Base-by-base conservation (phyloP, 2,329 filamentous ascomycete genomes). In the Ilyonectria sp. region DNA sequence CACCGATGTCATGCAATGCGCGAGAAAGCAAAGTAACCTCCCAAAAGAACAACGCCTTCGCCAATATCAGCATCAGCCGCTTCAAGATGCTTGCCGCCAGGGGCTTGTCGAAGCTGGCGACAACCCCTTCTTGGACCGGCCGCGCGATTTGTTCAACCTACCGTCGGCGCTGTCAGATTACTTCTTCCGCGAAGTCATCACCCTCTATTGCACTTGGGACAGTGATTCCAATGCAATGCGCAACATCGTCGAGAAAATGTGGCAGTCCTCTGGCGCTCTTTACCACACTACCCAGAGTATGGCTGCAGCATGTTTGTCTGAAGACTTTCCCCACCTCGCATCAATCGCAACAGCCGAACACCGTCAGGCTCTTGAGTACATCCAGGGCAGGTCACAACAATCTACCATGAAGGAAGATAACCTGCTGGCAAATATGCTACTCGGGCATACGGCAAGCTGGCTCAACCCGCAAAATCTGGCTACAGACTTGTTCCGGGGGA, bases 231-330 rank as follows among this genome's bases (percentile, higher is more conserved):
- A 75, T 49, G 43, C 62, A 4, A 71, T 75, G 73, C 69, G 73
- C 15, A 67, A 65, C 26, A 69, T 75, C 3, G 59, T 71, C 9
- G 73, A 71, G 44, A 67, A 52, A n/a, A 56, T 62, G 17, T 75
- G 71, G 74, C 62, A 71, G 19, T 68, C 59, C 1, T 74, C 70
- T 3, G 59, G 63, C 3, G 63, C 65, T 4, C 53, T 74, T 1
- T 62, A 74, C 56, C 73, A 75, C 44, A 70, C 73, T 13, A 71
- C 71, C 9, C 73, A 74, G 46, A 75, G 71, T 69, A 74, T 75
- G 71, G 60, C 72, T 11, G 72, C 70, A 2, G 69, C 72, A 1
- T 75, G 71, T 43, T 23, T 74, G 8, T 67, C 73, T 6, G 62
- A 71, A 26, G 70, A 69, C 46, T 71, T 75, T 6, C 70, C 71